Base-by-base conservation (phyloP, 2,329 filamentous ascomycete genomes). In the Fusarium liriodendri region DNA sequence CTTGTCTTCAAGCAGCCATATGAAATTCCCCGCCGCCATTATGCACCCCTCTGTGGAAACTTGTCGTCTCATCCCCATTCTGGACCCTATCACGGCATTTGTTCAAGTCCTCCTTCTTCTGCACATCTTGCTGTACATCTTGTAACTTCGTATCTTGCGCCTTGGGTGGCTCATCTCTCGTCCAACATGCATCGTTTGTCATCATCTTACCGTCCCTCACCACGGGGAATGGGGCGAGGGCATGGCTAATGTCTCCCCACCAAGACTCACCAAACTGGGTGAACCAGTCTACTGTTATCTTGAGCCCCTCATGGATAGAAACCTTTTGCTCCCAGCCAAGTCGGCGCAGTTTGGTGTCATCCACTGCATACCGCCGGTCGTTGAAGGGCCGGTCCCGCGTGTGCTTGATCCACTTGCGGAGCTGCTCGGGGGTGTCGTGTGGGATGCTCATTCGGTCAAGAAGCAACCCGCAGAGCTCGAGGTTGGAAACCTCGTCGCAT, bases 321-420 rank as follows among this genome's bases (percentile, higher is more conserved):
- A 89, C 92, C 81, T 89, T 90, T 80, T 93, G 93, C 64, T 88
- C 85, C 93, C 92, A 94, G 25, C 92, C 93, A 6, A 95, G 85
- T 71, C 87, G 83, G 42, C 88, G 84, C 74, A 94, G 86, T 82
- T 94, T 94, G 62, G 87, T 89, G 37, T 89, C 92, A 79, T 94
- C 91, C 3, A 94, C 90, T 13, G 91, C 91, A 78, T 94, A 95
- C 40, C 92, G 87, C 78, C 90, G 88, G 81, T 95, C 93, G 81
- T 94, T 94, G 84, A 93, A 96, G 0, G 93, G 94, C 22, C 94
- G 88, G 82, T 97, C 94, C 72, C 91, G 88, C 3, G 93, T 94
- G 82, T 94, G 92, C 81, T 93, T 90, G 76, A 95, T 89, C 88
- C 91, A 93, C 76, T 87, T 87, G 67, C 87, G 85, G 64, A 92